Base-by-base conservation (phyloP, 768 basidiomycete genomes). In the Rhizopogon vesiculosus region DNA sequence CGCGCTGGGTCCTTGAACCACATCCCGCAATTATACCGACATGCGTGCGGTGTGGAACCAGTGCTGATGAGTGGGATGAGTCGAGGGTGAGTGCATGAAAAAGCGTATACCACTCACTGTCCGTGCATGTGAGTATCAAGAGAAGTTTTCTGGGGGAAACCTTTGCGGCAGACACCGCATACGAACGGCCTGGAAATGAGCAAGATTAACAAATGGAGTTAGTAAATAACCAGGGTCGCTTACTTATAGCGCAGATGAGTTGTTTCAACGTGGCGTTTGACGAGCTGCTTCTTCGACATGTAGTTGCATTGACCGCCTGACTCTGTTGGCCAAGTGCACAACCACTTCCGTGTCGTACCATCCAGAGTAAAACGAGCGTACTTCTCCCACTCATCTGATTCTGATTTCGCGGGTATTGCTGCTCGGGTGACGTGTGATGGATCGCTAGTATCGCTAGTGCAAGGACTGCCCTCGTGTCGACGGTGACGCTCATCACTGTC, bases 211-310 rank as follows among this genome's bases (percentile, higher is more conserved):
- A 16, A 25, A 49, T 9, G 33, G 16, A 16, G 3, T 35, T 25
- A 15, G 19, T 22, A 15, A 49, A 25, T 49, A 15, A 49, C 35
- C 15, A 40, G 39, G 40, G n/a, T 63, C 41, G 58, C 82, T 57
- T 57, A 83, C 86, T 81, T 83, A 61, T 81, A 74, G 50, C 78
- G 75, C 45, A 88, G 65, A 63, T 87, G 86, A 13, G 78, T 81
- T 8, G 80, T 80, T 66, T 84, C 77, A 45, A 88, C 75, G 65
- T 88, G 86, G 28, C 86, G 77, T 66, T 86, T 86, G 56, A 87
- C 82, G 42, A 85, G 74, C 64, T 86, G 85, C 66, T 83, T 85
- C 63, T 83, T 82, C 25, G 77, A 72, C 35, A 65, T 64, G 58
- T 80, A 80, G 19, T 70, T 65, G 59, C 80, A 82, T 31, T 63